phyloP scores from a whole-genome alignment of 73 alveolate genomes.

The Stentor coeruleus region DNA sequence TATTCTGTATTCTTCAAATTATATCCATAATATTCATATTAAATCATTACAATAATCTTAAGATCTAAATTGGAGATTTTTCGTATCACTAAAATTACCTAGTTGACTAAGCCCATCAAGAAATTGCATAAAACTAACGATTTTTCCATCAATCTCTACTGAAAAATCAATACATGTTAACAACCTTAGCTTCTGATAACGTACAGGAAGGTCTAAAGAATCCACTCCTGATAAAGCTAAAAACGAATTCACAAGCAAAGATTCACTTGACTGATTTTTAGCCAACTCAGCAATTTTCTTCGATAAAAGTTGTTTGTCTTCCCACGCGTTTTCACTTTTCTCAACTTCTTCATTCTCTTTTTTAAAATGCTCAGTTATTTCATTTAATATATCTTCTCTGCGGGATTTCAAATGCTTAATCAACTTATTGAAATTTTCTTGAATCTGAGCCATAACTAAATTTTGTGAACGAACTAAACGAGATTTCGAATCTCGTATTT shows the following conservation, averaged over 20 bases:
- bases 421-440: conserved; percentile 1
- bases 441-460: background rate
- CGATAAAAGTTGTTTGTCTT: background rate
- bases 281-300: background rate
- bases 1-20: too few species aligned
- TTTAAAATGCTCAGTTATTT: conserved; percentile 12
- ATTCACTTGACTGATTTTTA: background rate
- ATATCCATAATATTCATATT: too few species aligned
- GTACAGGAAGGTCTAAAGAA: background rate
- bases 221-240: conserved; percentile 11
- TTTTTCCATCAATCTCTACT: background rate
- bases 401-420: background rate
- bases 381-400: conserved; percentile 3
- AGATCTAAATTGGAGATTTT: conserved; percentile 8
- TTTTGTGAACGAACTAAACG: background rate
- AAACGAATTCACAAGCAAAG: background rate
- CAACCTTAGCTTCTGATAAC: background rate
- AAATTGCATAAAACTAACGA: background rate
- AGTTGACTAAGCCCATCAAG: background rate
- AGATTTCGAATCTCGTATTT: background rate
- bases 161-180: background rate
- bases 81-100: conserved; percentile 27
- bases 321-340: conserved; percentile 9
- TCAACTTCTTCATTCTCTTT: background rate
- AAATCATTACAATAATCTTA: background rate